These are phyloP conservation scores for Sporothrix luriei DNA, from an alignment of 2,329 filamentous ascomycete species.

Conservation along the genomic window DNA sequence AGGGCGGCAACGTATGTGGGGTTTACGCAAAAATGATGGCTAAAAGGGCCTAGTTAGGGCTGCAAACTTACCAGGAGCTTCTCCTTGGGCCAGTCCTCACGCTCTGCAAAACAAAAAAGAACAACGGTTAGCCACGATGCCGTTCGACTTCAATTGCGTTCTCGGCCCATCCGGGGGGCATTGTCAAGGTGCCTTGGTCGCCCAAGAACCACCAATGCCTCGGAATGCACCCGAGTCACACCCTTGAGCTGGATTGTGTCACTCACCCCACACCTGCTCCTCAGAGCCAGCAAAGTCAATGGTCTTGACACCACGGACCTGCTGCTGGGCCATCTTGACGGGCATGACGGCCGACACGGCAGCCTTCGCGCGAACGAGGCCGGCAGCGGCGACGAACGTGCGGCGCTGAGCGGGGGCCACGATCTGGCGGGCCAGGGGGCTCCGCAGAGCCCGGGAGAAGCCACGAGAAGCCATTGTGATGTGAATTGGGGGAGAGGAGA, in stretches of 20 bases:
- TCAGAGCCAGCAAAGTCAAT: constrained; percentile 97
- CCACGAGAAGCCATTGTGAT: constrained; percentile 74
- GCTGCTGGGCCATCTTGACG: constrained; percentile 51
- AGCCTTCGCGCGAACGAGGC: constrained; percentile 57
- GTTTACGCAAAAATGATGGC: too few relatives aligned
- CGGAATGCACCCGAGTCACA: neutral
- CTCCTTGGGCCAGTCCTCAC: constrained; percentile 96
- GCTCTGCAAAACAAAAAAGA: constrained; percentile 63
- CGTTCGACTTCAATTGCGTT: neutral
- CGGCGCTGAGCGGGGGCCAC: constrained; percentile 63
- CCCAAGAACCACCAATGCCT: neutral
- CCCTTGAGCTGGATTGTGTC: neutral
- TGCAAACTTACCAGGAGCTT: constrained; percentile 81
- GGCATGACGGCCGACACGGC: constrained; percentile 48
- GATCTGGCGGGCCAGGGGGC: constrained; percentile 65
- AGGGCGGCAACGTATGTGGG: neutral
- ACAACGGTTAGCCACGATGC: neutral
- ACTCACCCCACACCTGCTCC: constrained; percentile 88
- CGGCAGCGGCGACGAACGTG: constrained; percentile 63
- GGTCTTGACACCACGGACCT: constrained; percentile 91
- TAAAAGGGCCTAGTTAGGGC: constrained; percentile 3
- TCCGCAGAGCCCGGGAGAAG: constrained; percentile 69
- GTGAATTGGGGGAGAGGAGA: constrained; percentile 38
- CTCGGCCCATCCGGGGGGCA: neutral
- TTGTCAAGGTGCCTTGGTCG: neutral